Evolutionary conservation across 805 yeast genomes (phyloP), one percentile per base, ranked within the genome.

Genomic region (Starmerella cellae): DNA sequence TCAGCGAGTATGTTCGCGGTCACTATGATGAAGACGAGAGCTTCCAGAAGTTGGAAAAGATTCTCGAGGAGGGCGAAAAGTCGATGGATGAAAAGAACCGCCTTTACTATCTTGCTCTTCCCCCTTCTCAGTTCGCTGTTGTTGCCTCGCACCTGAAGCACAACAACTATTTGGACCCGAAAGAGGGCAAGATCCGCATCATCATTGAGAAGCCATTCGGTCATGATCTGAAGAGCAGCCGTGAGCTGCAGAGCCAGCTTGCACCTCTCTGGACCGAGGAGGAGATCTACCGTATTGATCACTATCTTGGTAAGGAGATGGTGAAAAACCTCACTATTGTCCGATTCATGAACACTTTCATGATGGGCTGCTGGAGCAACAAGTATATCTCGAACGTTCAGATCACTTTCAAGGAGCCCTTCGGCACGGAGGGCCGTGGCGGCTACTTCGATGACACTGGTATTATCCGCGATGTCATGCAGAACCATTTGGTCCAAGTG

Each of bases 391-490:
- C 75, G 48, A 74, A 79, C 31, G 77, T 91, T 48, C 95, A 88
- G 68, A 77, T 91, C 53, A 74, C 88, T 13, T 88, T 91, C 71
- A 91, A 91, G 68, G 98, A 91, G 67, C 83, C 91, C n/a, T 91
- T 91, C 55, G 98, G 98, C 43, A 91, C 98, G 32, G 95, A 91
- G 66, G 98, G 98, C 44, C 77, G 98, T 60, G 98, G 98, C 54
- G 98, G 98, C 30, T 91, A 91, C 68, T 91, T 91, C 58, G 97
- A 91, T 64, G 69, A 71, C 43, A 84, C 87, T 57, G 98, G 98
- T 45, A 91, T 91, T 59, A 82, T 91, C 53, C 77, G 98, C 63
- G 98, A 91, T 60, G 97, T 91, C 37, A 88, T 91, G 84, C 98
- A 91, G 69, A 91, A 91, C 71, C 98, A 91, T 66, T 65, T 91